These are phyloP conservation scores for Oxyria digyna DNA, from an alignment of 148 eudicot species.

Conservation along the genomic window DNA sequence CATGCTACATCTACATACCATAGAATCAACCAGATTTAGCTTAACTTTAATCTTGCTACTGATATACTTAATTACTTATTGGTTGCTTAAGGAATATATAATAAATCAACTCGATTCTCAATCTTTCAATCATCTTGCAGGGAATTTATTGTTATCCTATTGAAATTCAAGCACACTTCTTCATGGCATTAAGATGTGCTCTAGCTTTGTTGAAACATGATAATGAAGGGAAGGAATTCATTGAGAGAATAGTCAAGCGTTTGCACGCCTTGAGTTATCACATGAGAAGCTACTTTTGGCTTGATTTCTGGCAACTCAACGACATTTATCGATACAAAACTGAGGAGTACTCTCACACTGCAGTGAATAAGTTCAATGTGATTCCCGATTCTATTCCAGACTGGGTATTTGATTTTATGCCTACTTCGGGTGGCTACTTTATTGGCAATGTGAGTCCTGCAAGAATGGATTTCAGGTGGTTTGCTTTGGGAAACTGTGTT, in stretches of 20 bases:
- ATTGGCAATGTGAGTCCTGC: conserved; percentile 24
- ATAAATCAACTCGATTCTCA: background rate
- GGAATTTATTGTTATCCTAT: too few relatives aligned
- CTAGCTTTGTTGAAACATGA: too few relatives aligned
- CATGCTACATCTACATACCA: background rate
- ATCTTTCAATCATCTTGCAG: too few relatives aligned
- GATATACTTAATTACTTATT: background rate
- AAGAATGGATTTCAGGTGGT: conserved; percentile 28
- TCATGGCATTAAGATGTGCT: too few relatives aligned
- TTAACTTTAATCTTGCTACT: background rate
- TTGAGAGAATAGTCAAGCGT: too few relatives aligned
- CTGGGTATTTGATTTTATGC: conserved; percentile 25
- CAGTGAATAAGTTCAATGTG: too few relatives aligned
- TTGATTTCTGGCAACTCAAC: conserved; percentile 55
- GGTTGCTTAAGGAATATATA: background rate
- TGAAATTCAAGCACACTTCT: too few relatives aligned
- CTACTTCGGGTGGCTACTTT: conserved; percentile 19
- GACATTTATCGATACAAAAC: conserved; percentile 66
- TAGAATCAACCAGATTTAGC: background rate
- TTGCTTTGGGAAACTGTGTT: conserved; percentile 20
- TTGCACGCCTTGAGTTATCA: too few relatives aligned
- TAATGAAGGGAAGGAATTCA: too few relatives aligned
- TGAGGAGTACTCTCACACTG: conserved; percentile 68
- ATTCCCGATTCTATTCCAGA: conserved; percentile 37
- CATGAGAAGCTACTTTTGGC: conserved; percentile 75